Percentiles rank a stretch among this genome's conserved stretches.
phyloP scores from a whole-genome alignment of 2,329 filamentous ascomycete species.

The Fonsecaea nubica region DNA sequence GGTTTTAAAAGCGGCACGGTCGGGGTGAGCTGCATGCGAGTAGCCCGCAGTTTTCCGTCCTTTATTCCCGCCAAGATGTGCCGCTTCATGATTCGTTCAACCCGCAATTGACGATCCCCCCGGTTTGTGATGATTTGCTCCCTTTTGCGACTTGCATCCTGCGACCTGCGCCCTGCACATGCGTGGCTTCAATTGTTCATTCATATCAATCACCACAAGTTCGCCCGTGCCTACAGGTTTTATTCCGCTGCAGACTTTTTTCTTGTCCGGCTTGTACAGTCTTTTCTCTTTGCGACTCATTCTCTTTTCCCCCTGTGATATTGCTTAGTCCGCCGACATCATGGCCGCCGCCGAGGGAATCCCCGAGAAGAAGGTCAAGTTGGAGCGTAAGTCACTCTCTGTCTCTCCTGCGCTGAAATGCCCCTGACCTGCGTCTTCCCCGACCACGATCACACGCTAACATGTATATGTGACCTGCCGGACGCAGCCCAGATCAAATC shows the following conservation, averaged over 20 bases:
- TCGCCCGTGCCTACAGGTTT: background rate
- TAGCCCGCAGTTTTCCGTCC: background rate
- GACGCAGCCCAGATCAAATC: conserved; percentile 89
- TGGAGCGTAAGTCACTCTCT: conserved; percentile 66
- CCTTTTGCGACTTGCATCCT: too few relatives aligned
- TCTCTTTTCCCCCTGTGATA: background rate
- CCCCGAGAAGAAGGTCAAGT: conserved; percentile 71
- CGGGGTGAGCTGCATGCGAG: too few relatives aligned
- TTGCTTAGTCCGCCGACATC: background rate
- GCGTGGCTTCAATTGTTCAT: background rate
- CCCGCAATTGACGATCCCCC: conserved; percentile 3
- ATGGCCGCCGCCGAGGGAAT: conserved; percentile 34
- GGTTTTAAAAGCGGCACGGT: too few relatives aligned
- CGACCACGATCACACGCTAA: background rate
- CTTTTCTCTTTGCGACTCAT: background rate
- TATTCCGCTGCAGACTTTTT: background rate
- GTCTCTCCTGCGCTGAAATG: background rate
- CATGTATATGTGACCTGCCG: conserved; percentile 12
- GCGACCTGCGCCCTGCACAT: background rate
- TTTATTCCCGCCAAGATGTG: background rate
- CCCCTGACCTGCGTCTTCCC: background rate
- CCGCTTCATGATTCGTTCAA: too few relatives aligned
- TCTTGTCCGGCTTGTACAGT: background rate
- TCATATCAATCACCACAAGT: background rate
- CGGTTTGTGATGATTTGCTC: conserved; percentile 12